Percentiles rank a stretch among this genome's conserved stretches.
phyloP scores from a whole-genome alignment of 2,329 filamentous ascomycete genomes.

The Cytospora leucostoma region DNA sequence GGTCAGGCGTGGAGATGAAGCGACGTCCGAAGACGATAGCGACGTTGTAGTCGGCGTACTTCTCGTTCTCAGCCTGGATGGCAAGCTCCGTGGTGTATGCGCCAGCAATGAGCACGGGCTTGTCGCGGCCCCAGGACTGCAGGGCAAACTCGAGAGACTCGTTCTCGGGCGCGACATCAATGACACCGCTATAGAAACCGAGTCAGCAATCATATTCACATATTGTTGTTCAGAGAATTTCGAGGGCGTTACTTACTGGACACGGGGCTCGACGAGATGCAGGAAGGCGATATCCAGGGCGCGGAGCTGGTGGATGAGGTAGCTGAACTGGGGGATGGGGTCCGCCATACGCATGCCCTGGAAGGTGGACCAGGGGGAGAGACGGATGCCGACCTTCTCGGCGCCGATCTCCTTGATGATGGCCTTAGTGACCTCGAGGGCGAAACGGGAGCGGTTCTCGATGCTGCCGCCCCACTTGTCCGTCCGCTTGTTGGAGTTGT shows the following conservation, averaged over 20 bases:
- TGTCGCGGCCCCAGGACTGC: conserved; percentile 37
- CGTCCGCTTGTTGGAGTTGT: conserved; percentile 52
- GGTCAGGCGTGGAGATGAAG: conserved; percentile 40
- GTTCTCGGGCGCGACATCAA: conserved; percentile 20
- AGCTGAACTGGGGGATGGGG: conserved; percentile 58
- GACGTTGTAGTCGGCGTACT: conserved; percentile 28
- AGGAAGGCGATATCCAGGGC: conserved; percentile 56
- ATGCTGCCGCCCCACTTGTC: conserved; percentile 57
- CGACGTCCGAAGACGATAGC: conserved; percentile 37
- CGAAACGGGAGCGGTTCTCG: conserved; percentile 54
- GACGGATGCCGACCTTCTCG: conserved; percentile 53
- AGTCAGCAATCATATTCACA: neutral
- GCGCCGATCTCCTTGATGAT: conserved; percentile 48
- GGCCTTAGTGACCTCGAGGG: conserved; percentile 50
- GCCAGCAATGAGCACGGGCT: conserved; percentile 38
- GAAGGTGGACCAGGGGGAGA: conserved; percentile 60
- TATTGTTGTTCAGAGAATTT: conserved; percentile 33
- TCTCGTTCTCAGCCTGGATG: conserved; percentile 24
- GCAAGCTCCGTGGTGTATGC: conserved; percentile 35
- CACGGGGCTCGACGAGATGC: conserved; percentile 59
- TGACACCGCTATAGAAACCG: neutral
- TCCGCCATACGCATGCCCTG: conserved; percentile 62
- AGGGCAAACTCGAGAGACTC: conserved; percentile 33
- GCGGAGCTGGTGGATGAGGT: conserved; percentile 54
- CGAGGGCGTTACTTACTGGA: conserved; percentile 40